These are phyloP conservation scores for Scheffersomyces amazonensis DNA, from an alignment of 805 yeast genomes.

Conservation along the genomic window DNA sequence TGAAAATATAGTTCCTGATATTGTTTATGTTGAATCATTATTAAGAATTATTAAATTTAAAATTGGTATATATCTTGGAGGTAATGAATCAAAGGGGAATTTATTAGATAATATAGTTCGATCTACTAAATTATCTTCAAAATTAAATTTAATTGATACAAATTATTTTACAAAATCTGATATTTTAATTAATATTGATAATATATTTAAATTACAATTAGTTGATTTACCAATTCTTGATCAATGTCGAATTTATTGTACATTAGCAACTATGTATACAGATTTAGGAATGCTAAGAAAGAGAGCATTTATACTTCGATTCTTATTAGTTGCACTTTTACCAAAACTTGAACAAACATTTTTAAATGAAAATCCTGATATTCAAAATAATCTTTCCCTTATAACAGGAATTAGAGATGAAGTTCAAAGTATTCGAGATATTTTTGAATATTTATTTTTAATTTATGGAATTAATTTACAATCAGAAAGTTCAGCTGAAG, in stretches of 20 bases:
- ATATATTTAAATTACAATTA: conserved; percentile 33
- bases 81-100: conserved; percentile 43
- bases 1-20: conserved; percentile 79
- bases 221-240: conserved; percentile 40
- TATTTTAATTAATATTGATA: conserved; percentile 39
- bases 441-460: conserved; percentile 48
- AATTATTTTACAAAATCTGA: conserved; percentile 29
- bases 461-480: conserved; percentile 52
- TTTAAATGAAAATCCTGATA: conserved; percentile 1
- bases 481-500: conserved; percentile 22
- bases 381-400: conserved; percentile 2
- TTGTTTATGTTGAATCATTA: conserved; percentile 71
- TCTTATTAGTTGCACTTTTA: conserved; percentile 52
- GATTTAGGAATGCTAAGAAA: conserved; percentile 64
- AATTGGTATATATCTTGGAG: conserved; percentile 48
- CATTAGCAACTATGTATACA: conserved; percentile 63
- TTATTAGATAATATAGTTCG: conserved; percentile 2
- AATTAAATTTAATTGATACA: conserved; percentile 1
- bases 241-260: conserved; percentile 62
- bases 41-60: conserved; percentile 62
- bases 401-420: conserved; percentile 7
- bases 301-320: conserved; percentile 63
- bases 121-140: not conserved
- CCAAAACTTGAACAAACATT: conserved; percentile 31
- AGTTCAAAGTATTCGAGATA: conserved; percentile 24